Evolutionary conservation across 176 grass and related monocot species (phyloP), one percentile per base, ranked within the genome.

Genomic region (Dactylis glomerata): DNA sequence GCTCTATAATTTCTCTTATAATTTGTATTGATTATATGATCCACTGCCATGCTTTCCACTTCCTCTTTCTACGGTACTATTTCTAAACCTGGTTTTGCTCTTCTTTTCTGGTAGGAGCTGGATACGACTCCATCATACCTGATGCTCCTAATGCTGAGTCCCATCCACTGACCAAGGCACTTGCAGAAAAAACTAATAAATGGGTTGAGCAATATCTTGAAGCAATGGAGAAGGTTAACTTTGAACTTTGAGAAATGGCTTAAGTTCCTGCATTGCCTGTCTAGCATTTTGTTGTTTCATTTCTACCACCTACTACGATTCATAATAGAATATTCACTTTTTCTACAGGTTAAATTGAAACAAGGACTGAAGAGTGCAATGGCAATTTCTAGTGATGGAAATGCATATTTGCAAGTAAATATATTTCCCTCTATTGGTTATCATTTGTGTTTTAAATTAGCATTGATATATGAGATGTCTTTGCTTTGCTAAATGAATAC

Each of bases 141-240:
- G 87, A 93, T 81, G 87, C 93, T 70, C 68, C 86, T 63, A 75
- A 93, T 87, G 76, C 82, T 28, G 67, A 87, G 27, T 89, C 83
- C 7, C 93, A 98, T 83, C 51, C 84, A 63, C 59, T 88, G 74
- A 93, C 96, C 59, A 88, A 85, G 22, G 12, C 49, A 0, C 71
- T 95, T 55, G 87, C 80, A 14, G 93, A 93, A 86, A 92, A 95
- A 88, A 88, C 89, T 69, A 85, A 84, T 73, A 90, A 92, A 89
- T 89, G 89, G 85, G 87, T 98, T 34, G 93, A 95, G 22, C 91
- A 98, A 81, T 95, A 95, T 95, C 75, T 98, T 26, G 91, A 93
- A 57, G 80, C 93, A 71, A 98, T 98, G 96, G 96, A 95, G 85
- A 93, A 95, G 85, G 96, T 86, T 61, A 14, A 64, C 42, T 57